These are phyloP conservation scores for Cadophora luteo-olivacea DNA, from an alignment of 2,329 filamentous ascomycete genomes.

Conservation along the genomic window DNA sequence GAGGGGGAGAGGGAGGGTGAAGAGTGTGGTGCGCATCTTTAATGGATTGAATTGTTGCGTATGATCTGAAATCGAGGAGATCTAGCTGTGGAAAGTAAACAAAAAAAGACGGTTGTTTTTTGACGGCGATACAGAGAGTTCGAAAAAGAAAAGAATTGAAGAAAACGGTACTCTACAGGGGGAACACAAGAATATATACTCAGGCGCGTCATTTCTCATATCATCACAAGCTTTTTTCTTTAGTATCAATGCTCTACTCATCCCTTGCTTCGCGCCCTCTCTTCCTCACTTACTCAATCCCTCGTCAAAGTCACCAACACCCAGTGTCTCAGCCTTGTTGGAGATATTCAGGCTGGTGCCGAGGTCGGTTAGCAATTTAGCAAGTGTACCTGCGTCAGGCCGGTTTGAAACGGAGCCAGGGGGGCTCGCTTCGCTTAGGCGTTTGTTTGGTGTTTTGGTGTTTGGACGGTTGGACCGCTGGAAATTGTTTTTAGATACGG, in stretches of 20 bases:
- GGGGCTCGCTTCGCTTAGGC: conserved; percentile 3
- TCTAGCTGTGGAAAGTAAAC: no score
- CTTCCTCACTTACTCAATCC: no score
- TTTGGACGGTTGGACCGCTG: neutral
- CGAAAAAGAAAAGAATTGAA: no score
- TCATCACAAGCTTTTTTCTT: neutral
- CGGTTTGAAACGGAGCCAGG: conserved; percentile 2
- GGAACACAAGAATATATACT: neutral
- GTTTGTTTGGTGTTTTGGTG: conserved; percentile 6
- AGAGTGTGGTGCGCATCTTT: neutral
- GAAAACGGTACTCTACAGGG: neutral
- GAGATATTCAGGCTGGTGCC: neutral
- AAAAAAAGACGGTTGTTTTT: no score
- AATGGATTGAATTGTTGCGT: neutral
- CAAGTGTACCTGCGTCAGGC: neutral
- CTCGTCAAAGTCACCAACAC: neutral
- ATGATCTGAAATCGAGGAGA: no score
- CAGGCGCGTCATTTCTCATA: neutral
- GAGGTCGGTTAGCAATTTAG: neutral
- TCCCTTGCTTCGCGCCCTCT: no score
- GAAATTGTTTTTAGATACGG: no score
- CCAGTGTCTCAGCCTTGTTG: conserved; percentile 6
- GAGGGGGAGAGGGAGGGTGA: conserved; percentile 3
- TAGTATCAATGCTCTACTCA: no score
- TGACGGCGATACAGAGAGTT: no score